These are phyloP conservation scores for Albizia julibrissin DNA, from an alignment of 306 rosid genomes.

Conservation along the genomic window DNA sequence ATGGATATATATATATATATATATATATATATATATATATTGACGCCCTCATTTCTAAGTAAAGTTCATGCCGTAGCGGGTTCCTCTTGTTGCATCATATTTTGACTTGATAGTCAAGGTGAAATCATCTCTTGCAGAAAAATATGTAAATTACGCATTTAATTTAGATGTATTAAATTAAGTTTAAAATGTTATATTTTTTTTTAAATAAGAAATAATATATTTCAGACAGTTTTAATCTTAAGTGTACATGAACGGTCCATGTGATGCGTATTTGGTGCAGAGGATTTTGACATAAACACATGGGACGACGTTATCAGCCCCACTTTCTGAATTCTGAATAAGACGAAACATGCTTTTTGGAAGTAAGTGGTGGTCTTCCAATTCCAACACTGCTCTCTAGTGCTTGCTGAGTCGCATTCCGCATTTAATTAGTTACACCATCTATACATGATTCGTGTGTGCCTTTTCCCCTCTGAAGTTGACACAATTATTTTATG, in stretches of 20 bases:
- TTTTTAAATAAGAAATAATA: neutral
- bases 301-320: neutral
- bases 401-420: slow-evolving; percentile 19
- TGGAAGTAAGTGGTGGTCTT: neutral
- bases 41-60: neutral
- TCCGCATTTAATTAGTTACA: neutral
- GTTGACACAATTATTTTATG: neutral
- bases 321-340: neutral
- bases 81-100: neutral
- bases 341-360: slow-evolving; percentile 11
- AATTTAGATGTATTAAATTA: neutral
- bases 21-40: too few species aligned
- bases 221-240: too few species aligned
- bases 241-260: neutral
- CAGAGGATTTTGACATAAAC: neutral
- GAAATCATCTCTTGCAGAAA: neutral
- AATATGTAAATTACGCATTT: neutral
- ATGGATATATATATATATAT: too few species aligned
- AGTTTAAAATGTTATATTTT: neutral
- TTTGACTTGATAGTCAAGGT: neutral
- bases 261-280: neutral
- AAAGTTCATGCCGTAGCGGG: slow-evolving; percentile 2
- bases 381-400: neutral
- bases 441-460: neutral
- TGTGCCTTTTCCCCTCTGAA: neutral